Evolutionary conservation across 306 rosid genomes (phyloP), one percentile per base, ranked within the genome.

Genomic region (Prosopis cineraria): DNA sequence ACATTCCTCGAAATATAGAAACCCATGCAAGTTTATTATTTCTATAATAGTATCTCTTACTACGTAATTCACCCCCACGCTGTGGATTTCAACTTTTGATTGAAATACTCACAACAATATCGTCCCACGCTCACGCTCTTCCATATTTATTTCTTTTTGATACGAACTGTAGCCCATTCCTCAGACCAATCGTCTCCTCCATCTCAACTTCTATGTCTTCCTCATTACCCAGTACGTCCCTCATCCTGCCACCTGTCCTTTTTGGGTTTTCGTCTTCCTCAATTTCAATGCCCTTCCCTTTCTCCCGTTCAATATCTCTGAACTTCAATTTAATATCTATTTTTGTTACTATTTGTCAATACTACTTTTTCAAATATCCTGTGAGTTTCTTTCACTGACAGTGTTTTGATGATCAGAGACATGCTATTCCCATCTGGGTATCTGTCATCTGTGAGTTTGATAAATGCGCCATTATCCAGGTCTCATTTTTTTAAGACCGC

Each of bases 171-270:
- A 81, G 70, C 90, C 99, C 76, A 86, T 95, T 95, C 91, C 79
- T 59, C 86, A 87, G 98, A 95, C 98, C 93, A 88, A 79, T 88
- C 89, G 87, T 82, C 89, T 82, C 65, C 83, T 52, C 86, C 86
- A 88, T 85, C 85, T 52, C 80, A 83, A 88, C 85, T 91, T 80
- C 95, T 39, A 88, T 84, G 87, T 30, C 75, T 65, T 81, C 84
- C 77, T 83, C 87, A 66, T 31, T 76, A 55, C 83, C 84, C 72
- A 72, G 10, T 75, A 76, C 84, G 78, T 80, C 85, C 62, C 48
- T 53, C 72, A 84, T 88, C 34, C 47, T 45, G 80, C 83, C 91
- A 88, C 79, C 85, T 82, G 62, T 59, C 27, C 78, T 71, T 41
- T 45, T 53, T 79, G 19, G 3, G 7, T 30, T 67, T 60, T 14